Evolutionary conservation across 306 rosid species (phyloP).

Genomic region (Dalbergia cultrata): DNA sequence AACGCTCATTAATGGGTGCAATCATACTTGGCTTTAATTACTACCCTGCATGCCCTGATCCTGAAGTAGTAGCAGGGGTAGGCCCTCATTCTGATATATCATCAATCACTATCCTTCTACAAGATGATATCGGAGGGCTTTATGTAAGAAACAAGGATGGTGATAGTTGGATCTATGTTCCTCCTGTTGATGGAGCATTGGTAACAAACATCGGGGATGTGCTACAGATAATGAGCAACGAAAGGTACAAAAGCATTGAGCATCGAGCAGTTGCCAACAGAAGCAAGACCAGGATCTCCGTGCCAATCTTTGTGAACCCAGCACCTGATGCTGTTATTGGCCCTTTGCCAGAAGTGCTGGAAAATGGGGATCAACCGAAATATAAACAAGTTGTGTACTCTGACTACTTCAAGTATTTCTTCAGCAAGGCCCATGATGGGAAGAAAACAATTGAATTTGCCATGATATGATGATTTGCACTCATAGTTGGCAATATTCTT

Average conservation of each 20-base stretch:
- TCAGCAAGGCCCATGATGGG: conserved; percentile 61
- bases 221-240: conserved; percentile 60
- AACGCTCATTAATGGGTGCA: conserved; percentile 49
- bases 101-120: conserved; percentile 56
- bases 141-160: conserved; percentile 48
- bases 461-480: conserved; percentile 36
- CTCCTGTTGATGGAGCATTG: conserved; percentile 53
- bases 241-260: conserved; percentile 50
- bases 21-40: conserved; percentile 49
- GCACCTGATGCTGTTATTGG: conserved; percentile 51
- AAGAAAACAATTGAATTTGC: conserved; percentile 55
- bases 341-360: conserved; percentile 53
- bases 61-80: conserved; percentile 50
- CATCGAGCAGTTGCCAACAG: conserved; percentile 50
- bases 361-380: conserved; percentile 49
- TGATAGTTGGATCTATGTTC: conserved; percentile 52
- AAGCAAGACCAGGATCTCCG: conserved; percentile 49
- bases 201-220: conserved; percentile 57
- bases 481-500: background rate
- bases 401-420: conserved; percentile 59
- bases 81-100: conserved; percentile 56
- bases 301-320: conserved; percentile 58
- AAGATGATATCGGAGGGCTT: conserved; percentile 54
- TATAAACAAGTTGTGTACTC: conserved; percentile 50
- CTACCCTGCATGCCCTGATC: conserved; percentile 57